Base-by-base conservation (phyloP, 495 filamentous ascomycete genomes). In the Glarea lozoyensis region DNA sequence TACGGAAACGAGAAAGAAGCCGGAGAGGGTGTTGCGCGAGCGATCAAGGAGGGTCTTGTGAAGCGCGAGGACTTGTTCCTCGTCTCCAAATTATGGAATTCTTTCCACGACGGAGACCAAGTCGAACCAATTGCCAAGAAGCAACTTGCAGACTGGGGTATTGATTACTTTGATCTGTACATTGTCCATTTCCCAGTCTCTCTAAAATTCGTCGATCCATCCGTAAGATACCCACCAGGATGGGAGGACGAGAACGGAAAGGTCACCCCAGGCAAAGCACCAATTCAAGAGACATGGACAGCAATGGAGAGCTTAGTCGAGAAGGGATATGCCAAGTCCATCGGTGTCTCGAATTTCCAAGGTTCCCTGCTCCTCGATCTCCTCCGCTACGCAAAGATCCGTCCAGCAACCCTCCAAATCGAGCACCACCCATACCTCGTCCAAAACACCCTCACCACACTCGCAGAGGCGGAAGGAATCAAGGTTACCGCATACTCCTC, bases 401-500 rank as follows among this genome's bases (percentile, higher is more conserved):
- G 68, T 25, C 88, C 87, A 10, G 78, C 86, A 15, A 82, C 82
- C 30, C 81, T 95, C 27, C 89, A 97, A 72, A 84, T 97, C 67
- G 89, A 95, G 73, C 90, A 94, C 69, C 90, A 97, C 72, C 89
- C 90, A n/a, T 95, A 88, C 77, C 78, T 95, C 45, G 79, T 81
- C 30, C 89, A 95, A 73, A 66, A 67, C 49, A 74, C 78, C 23
- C 76, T 95, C 33, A 60, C 95, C 43, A 67, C 79, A 52, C 80
- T 86, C 36, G 80, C 78, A 52, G 72, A 85, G 69, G 57, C 60
- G 29, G 67, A 92, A 62, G 79, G 78, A 43, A 84, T 95, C 49
- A 71, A 76, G 37, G 73, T 96, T 29, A 94, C 88, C 3, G 89
- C 83, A 20, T 96, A 94, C 72, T 89, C 84, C 10, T 88, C 84